Conservation (phyloP, 192 early-diverging fungal species). For the Linnemannia elongata region DNA sequence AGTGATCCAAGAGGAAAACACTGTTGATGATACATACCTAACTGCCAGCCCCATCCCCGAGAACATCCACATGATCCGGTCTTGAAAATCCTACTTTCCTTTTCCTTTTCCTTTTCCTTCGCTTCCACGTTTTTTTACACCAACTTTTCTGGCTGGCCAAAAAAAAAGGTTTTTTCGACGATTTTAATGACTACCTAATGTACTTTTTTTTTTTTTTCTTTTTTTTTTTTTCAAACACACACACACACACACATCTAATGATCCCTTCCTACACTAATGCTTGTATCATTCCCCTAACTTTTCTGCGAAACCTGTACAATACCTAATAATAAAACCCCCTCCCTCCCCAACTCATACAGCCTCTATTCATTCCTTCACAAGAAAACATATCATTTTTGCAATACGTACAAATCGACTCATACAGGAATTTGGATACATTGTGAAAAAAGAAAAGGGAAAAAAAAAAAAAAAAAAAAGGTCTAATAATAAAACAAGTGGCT, state of each 20-base stretch:
- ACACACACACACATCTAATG: background rate
- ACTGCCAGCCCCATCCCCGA: background rate
- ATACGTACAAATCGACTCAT: background rate
- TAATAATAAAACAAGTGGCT: background rate
- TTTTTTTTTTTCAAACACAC: background rate
- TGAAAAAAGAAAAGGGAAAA: background rate
- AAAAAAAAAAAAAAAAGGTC: background rate
- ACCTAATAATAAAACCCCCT: background rate
- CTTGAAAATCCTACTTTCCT: background rate
- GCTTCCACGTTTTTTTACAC: background rate
- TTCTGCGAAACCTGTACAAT: background rate
- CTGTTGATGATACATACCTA: background rate
- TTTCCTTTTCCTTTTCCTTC: background rate
- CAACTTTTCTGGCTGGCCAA: background rate
- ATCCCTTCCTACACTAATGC: background rate
- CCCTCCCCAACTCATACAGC: too few species aligned
- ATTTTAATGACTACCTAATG: background rate
- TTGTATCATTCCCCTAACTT: conserved; percentile 7
- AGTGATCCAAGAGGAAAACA: background rate
- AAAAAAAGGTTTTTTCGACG: background rate
- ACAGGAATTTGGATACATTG: background rate
- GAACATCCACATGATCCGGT: background rate
- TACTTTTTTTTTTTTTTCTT: background rate
- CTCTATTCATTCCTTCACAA: too few species aligned
- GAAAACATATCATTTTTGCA: too few species aligned